Evolutionary conservation across 257 asterid genomes (phyloP), one percentile per base, ranked within the genome.

Genomic region (Solanum peruvianum): DNA sequence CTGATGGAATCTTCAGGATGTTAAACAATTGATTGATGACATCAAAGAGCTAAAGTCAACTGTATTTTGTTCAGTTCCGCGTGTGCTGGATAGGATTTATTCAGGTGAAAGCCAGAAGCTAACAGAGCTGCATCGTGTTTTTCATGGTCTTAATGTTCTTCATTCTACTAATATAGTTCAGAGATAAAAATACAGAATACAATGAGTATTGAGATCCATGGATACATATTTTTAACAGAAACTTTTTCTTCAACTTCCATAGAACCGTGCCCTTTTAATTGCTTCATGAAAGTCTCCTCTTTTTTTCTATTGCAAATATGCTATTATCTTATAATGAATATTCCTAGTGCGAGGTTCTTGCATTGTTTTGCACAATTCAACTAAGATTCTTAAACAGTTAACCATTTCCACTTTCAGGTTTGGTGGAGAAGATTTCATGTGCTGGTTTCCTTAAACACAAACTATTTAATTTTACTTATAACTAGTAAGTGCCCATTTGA

Each of bases 1-100:
- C 60, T 29, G 35, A 60, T 44, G 86, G 73, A 67, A 52, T 85
- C 60, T 45, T 87, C 92, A 95, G 98, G 98, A 95, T 25, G 91
- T 93, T 15, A 95, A 93, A 86, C 88, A 87, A 83, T 85, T 95
- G 91, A 88, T 93, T 11, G 93, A 94, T 52, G 98, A 95, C 91
- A 93, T 95, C 90, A 92, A 89, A 89, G 98, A 93, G 92, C 95
- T 95, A 6, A 94, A 92, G 52, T 98, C 98, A 60, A 91, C 97
- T 16, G 90, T 84, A 87, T 82, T 95, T 37, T 93, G 95, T 64
- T 91, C 96, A 41, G 98, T 95, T 87, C 98, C 98, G 27, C 96
- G 98, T 27, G 98, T 95, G 33, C 75, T 95, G 82, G 98, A 95
- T 90, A 90, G 94, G 91, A 95, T 95, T 82, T 93, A 95, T 87